Evolutionary conservation across 2,329 filamentous ascomycete species (phyloP).

Genomic region (Cercospora sojina): DNA sequence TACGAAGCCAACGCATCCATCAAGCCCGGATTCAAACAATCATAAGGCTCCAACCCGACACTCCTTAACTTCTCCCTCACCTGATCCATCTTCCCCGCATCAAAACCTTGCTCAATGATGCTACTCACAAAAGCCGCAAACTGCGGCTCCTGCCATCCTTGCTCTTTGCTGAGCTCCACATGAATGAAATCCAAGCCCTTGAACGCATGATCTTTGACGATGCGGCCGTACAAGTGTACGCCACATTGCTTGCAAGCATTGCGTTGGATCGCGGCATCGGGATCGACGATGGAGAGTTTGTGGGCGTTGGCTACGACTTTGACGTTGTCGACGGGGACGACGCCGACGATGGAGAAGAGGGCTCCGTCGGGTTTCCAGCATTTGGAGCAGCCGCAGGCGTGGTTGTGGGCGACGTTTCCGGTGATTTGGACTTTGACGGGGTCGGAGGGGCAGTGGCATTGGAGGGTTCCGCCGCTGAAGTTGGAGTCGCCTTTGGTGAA

Average conservation of each 20-base stretch:
- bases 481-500: constrained; percentile 55
- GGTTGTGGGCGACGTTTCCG: constrained; percentile 65
- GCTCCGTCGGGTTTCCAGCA: constrained; percentile 68
- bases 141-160: constrained; percentile 70
- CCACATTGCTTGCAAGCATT: constrained; percentile 62
- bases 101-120: constrained; percentile 67
- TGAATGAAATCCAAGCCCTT: constrained; percentile 70
- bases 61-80: constrained; percentile 56
- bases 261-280: constrained; percentile 58
- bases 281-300: constrained; percentile 60
- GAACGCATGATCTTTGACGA: constrained; percentile 64
- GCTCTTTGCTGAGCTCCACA: constrained; percentile 57
- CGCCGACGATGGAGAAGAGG: constrained; percentile 64
- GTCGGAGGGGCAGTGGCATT: constrained; percentile 58
- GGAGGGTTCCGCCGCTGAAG: constrained; percentile 61
- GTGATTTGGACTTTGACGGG: constrained; percentile 59
- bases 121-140: constrained; percentile 68
- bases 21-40: constrained; percentile 59
- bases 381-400: constrained; percentile 69
- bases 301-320: constrained; percentile 57
- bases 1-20: constrained; percentile 54
- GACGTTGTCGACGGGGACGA: constrained; percentile 58
- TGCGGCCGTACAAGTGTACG: constrained; percentile 63
- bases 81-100: constrained; percentile 54
- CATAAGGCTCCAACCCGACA: constrained; percentile 61